Percentiles rank a stretch among this genome's conserved stretches.
phyloP scores from a whole-genome alignment of 1,284 basidiomycete species.

The Ganoderma leucocontextum region DNA sequence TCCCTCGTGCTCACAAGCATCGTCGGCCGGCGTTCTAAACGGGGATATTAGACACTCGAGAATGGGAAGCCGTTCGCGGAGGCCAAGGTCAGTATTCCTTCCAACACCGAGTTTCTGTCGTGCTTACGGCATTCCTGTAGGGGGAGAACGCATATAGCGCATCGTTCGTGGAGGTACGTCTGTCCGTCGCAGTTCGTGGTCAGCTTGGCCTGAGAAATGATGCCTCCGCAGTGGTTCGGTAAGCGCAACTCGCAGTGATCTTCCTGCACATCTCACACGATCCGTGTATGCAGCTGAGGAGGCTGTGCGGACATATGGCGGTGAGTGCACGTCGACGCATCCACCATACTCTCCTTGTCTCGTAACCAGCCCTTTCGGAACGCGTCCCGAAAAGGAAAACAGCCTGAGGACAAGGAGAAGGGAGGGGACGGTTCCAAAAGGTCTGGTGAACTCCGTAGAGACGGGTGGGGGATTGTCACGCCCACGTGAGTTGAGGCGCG shows the following conservation, averaged over 20 bases:
- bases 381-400: too few relatives aligned
- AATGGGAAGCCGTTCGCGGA: constrained; percentile 92
- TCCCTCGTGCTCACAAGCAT: constrained; percentile 1
- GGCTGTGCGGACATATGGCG: constrained; percentile 85
- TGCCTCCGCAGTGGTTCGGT: constrained; percentile 75
- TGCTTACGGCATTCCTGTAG: constrained; percentile 45
- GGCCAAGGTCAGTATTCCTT: constrained; percentile 62
- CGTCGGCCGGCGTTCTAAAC: constrained; percentile 1
- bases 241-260: constrained; percentile 33
- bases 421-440: too few relatives aligned
- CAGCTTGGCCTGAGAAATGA: not conserved
- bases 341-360: constrained; percentile 3
- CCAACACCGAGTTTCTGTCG: not conserved
- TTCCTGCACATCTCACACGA: not conserved
- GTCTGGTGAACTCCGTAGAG: too few relatives aligned
- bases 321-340: constrained; percentile 45
- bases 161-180: constrained; percentile 82
- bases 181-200: too few relatives aligned
- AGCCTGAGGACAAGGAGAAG: too few relatives aligned
- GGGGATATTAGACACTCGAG: constrained; percentile 74
- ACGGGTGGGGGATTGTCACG: too few relatives aligned
- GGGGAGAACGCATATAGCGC: constrained; percentile 85
- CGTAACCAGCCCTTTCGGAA: too few relatives aligned
- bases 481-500: too few relatives aligned
- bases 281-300: constrained; percentile 73